Conservation (phyloP, 2,329 filamentous ascomycete genomes). For the Nothophoma quercina region DNA sequence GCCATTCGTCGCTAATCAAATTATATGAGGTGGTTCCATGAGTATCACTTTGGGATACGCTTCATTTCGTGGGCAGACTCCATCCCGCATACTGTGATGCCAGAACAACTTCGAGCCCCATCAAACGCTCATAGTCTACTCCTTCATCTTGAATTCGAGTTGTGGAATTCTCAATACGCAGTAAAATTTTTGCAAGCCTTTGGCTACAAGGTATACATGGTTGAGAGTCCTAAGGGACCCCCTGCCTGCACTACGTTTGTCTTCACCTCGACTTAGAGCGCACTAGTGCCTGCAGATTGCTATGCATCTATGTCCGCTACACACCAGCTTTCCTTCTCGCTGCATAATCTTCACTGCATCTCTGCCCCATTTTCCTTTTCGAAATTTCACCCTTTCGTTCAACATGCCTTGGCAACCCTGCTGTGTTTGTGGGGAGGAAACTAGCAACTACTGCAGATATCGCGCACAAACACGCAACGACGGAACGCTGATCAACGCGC, state of each 20-base stretch:
- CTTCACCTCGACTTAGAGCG: constrained; percentile 2
- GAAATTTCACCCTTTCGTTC: neutral
- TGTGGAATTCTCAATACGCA: no score
- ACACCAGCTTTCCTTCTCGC: neutral
- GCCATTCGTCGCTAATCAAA: no score
- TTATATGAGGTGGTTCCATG: no score
- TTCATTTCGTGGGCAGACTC: no score
- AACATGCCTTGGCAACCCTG: constrained; percentile 16
- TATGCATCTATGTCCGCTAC: neutral
- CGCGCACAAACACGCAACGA: constrained; percentile 3
- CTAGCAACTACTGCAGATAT: constrained; percentile 10
- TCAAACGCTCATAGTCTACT: no score
- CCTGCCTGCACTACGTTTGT: neutral
- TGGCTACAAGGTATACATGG: no score
- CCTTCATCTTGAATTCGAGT: no score
- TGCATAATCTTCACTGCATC: neutral
- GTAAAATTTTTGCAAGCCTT: no score
- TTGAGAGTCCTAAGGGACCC: no score
- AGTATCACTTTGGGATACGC: no score
- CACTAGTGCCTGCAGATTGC: neutral
- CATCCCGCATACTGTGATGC: no score
- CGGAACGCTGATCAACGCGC: neutral
- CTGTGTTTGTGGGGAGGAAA: constrained; percentile 10
- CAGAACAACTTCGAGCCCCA: no score
- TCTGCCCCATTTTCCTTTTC: neutral